These are phyloP conservation scores for Chamaecrista fasciculata DNA, from an alignment of 306 rosid genomes.

Conservation along the genomic window DNA sequence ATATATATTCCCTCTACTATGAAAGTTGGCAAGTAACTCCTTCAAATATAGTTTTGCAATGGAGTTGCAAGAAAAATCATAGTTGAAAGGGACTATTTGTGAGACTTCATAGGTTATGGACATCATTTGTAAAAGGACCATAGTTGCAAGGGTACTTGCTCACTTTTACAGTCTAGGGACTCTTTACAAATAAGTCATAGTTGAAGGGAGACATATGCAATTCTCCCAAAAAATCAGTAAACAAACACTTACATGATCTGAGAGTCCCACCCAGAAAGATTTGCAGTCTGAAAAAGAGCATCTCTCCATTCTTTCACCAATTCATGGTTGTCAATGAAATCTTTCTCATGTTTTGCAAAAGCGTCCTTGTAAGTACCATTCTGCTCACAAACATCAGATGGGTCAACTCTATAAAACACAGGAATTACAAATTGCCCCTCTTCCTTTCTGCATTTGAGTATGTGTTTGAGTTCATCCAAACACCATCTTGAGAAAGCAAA, in stretches of 20 bases:
- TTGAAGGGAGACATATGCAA: too few species aligned
- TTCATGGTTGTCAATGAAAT: not conserved
- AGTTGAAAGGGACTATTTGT: too few species aligned
- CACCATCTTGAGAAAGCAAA: slow-evolving; percentile 24
- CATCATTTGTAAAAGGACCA: too few species aligned
- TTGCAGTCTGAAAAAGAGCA: not conserved
- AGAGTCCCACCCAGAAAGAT: slow-evolving; percentile 18
- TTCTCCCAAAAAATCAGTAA: too few species aligned
- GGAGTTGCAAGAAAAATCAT: too few species aligned
- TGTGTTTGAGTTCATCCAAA: slow-evolving; percentile 9
- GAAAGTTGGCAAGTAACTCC: too few species aligned
- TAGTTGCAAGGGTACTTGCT: too few species aligned
- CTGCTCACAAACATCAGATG: not conserved
- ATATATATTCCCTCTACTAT: too few species aligned
- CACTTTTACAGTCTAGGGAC: too few species aligned
- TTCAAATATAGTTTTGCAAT: too few species aligned
- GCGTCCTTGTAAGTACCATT: not conserved
- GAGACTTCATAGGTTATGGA: too few species aligned
- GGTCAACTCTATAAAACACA: slow-evolving; percentile 3
- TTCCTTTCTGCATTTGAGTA: not conserved
- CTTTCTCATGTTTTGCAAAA: slow-evolving; percentile 3
- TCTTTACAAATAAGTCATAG: too few species aligned
- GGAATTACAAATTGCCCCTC: slow-evolving; percentile 10
- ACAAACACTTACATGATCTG: not conserved
- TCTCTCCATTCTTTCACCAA: not conserved